These are phyloP conservation scores for Plasmodium falciparum DNA, from an alignment of 169 alveolate genomes.

Conservation along the genomic window DNA sequence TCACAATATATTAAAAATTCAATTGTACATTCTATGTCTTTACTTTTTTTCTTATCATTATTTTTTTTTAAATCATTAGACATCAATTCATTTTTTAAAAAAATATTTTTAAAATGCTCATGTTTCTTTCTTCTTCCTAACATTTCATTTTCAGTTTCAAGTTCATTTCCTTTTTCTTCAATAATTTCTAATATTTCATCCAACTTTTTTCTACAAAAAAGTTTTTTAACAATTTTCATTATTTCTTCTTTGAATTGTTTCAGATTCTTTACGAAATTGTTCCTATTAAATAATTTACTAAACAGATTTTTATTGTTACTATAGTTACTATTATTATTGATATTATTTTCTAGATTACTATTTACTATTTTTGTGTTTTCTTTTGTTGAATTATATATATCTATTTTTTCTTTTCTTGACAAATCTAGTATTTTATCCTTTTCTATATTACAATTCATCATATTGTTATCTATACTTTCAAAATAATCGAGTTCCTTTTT, in stretches of 20 bases:
- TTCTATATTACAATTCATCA: neutral
- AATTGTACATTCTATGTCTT: constrained; percentile 41
- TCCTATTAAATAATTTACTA: constrained; percentile 15
- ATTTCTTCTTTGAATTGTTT: constrained; percentile 35
- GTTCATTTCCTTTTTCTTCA: neutral
- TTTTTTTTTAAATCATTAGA: constrained; percentile 36
- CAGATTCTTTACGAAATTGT: constrained; percentile 21
- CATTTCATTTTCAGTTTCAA: neutral
- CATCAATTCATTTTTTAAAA: constrained; percentile 34
- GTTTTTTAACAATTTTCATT: constrained; percentile 23
- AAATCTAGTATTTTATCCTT: no score
- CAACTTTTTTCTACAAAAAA: constrained; percentile 28
- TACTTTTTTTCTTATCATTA: constrained; percentile 55
- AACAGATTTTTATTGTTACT: no score
- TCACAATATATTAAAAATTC: constrained; percentile 67
- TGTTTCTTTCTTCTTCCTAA: constrained; percentile 20
- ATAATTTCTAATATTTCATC: constrained; percentile 4
- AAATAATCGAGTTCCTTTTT: no score
- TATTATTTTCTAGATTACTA: no score
- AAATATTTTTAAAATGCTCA: constrained; percentile 14
- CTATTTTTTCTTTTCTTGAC: no score
- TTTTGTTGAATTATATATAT: no score
- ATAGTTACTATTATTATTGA: no score
- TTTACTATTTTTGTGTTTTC: no score
- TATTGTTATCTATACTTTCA: neutral